Evolutionary conservation across 1,284 basidiomycete genomes (phyloP).

Genomic region (Rhodotorula sp.): DNA sequence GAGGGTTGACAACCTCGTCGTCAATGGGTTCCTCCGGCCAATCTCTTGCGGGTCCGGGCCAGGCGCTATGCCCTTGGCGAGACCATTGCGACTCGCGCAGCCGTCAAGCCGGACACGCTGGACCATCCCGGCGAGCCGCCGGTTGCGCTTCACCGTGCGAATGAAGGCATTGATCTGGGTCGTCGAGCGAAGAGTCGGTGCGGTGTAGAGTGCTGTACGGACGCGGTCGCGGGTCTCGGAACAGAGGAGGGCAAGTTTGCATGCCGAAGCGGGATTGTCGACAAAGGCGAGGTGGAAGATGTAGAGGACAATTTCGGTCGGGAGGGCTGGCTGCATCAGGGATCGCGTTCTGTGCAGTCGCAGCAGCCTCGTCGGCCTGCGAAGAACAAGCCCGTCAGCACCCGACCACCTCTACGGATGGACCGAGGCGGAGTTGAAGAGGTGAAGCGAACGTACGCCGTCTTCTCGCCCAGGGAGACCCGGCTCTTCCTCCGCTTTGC

Average conservation of each 20-base stretch:
- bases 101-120: conserved; percentile 8
- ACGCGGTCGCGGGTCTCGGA: conserved; percentile 10
- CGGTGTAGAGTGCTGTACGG: conserved; percentile 11
- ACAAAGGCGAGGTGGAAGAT: conserved; percentile 12
- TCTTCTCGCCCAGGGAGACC: neutral
- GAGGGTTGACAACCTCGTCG: conserved; percentile 17
- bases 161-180: conserved; percentile 17
- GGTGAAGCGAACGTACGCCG: neutral
- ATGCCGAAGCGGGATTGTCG: neutral
- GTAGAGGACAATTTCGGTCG: conserved; percentile 22
- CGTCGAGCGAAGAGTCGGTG: neutral
- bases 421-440: too few species aligned
- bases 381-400: neutral
- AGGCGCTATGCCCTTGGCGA: neutral
- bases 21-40: conserved; percentile 4
- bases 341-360: neutral
- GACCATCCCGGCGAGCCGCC: conserved; percentile 8
- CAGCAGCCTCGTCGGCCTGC: neutral
- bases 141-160: conserved; percentile 7
- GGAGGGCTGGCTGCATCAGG: neutral
- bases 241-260: conserved; percentile 10
- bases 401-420: neutral
- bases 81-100: too few species aligned
- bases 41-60: neutral
- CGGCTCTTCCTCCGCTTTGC: neutral